phyloP scores from a whole-genome alignment of 768 basidiomycete genomes.

The Amanita thiersii region DNA sequence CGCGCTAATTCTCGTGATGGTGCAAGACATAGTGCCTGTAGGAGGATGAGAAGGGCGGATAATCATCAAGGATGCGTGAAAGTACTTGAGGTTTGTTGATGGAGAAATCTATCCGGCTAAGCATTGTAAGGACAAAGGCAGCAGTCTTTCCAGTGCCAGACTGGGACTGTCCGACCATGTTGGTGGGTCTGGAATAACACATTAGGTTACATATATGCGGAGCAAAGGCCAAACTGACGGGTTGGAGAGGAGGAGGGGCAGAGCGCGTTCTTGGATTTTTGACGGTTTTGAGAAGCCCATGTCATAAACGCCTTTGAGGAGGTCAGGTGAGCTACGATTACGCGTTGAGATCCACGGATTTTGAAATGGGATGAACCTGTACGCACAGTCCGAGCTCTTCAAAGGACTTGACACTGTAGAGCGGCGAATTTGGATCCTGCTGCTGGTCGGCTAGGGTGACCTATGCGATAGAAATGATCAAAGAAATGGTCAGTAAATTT shows the following conservation, averaged over 20 bases:
- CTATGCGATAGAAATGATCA: slow-evolving; percentile 27
- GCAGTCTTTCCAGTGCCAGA: slow-evolving; percentile 99
- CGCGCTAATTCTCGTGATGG: slow-evolving; percentile 95
- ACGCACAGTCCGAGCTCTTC: slow-evolving; percentile 92
- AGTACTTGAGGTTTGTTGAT: slow-evolving; percentile 76
- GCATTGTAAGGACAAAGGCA: slow-evolving; percentile 96
- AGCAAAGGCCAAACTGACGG: slow-evolving; percentile 55
- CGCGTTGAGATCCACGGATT: neutral
- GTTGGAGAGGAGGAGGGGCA: slow-evolving; percentile 82
- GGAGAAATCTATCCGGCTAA: slow-evolving; percentile 84
- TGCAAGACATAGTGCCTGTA: slow-evolving; percentile 90
- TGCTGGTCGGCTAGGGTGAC: slow-evolving; percentile 97
- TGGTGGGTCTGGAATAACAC: slow-evolving; percentile 64
- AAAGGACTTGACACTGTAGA: slow-evolving; percentile 90
- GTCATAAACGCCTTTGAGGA: slow-evolving; percentile 89
- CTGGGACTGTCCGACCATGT: slow-evolving; percentile 99
- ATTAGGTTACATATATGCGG: neutral
- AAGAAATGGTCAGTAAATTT: slow-evolving; percentile 8
- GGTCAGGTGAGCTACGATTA: slow-evolving; percentile 59
- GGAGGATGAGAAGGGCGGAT: neutral
- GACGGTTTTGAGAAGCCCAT: slow-evolving; percentile 98
- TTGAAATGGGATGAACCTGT: neutral
- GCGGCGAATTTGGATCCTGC: slow-evolving; percentile 89
- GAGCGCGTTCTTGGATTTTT: slow-evolving; percentile 95
- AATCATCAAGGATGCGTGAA: neutral